Base-by-base conservation (phyloP, 352 stramenopile species). In the Phytophthora cactorum region DNA sequence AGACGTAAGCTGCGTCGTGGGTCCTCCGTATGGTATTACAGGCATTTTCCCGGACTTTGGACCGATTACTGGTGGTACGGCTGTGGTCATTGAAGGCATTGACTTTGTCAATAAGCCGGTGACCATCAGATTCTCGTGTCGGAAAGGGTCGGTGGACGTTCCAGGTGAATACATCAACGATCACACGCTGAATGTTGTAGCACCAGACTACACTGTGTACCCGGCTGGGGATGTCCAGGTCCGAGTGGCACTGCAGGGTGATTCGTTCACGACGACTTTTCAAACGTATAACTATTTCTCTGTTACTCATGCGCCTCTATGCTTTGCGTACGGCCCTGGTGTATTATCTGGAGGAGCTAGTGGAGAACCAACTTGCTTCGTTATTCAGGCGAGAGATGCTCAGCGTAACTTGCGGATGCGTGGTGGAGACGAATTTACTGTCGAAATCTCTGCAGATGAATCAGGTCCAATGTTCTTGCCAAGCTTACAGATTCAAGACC, bases 21-120 rank as follows among this genome's bases (percentile, higher is more conserved):
- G 97, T 1, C 97, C 97, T 17, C 96, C 96, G 8, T 99, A 99
- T 73, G 97, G 93, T 9, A 97, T 99, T 68, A 95, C 90, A 8
- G 71, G 77, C 11, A 84, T 99, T 22, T 88, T 85, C 60, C 95
- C 96, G 14, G 76, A 87, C 39, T 98, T 88, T 52, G 97, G 96
- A 14, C 93, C 96, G 1, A 91, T 99, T 58, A 99, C 96, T 1
- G 97, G 97, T 46, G 89, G 82, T 5, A 98, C 93, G 3, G 25
- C 75, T 46, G 73, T 98, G 32, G 84, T 82, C 7, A 86, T 99
- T 38, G 83, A 89, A 66, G 97, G 97, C 29, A 97, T 98, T 64
- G 96, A 97, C 52, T 99, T 99, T 71, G 62, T 81, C 39, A 90
- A 91, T 59, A 81, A 81, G 15, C 64, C 82, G 2, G 82, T 91